Percentiles rank a stretch among this genome's conserved stretches.
Conservation (phyloP, 495 filamentous ascomycete genomes). For the Podospora comata region DNA sequence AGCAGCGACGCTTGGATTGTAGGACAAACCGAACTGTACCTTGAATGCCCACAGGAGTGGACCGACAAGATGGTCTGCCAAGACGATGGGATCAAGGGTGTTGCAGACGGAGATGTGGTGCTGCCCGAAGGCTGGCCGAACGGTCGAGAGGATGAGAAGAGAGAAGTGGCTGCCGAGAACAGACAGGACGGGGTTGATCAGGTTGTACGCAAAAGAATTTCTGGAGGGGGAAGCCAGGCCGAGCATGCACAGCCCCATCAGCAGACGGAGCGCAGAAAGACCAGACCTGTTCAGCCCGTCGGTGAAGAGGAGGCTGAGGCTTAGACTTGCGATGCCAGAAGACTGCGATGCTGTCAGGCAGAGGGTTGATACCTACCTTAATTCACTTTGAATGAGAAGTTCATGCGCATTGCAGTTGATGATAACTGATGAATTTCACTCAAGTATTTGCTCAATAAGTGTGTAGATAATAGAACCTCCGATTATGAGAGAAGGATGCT, state of each 20-base stretch:
- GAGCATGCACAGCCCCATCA: not conserved
- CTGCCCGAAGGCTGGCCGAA: not conserved
- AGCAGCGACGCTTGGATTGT: conserved; percentile 6
- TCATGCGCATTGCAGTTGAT: no score
- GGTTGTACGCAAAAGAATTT: not conserved
- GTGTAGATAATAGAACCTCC: no score
- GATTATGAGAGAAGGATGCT: no score
- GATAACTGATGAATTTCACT: no score
- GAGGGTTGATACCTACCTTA: no score
- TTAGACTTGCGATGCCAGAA: not conserved
- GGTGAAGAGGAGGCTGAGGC: not conserved
- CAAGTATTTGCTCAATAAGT: no score
- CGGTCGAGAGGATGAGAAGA: not conserved
- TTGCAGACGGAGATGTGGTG: conserved; percentile 2
- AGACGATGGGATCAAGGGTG: conserved; percentile 6
- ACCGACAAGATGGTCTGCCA: not conserved
- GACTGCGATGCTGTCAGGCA: no score
- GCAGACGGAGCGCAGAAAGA: conserved; percentile 3
- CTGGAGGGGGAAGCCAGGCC: not conserved
- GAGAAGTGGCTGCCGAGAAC: not conserved
- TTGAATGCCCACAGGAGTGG: conserved; percentile 2
- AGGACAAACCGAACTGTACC: conserved; percentile 6
- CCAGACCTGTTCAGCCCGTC: not conserved
- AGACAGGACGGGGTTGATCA: not conserved
- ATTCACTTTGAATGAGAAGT: no score